These are phyloP conservation scores for Orbilia blumenaviensis DNA, from an alignment of 2,329 filamentous ascomycete genomes.

Conservation along the genomic window DNA sequence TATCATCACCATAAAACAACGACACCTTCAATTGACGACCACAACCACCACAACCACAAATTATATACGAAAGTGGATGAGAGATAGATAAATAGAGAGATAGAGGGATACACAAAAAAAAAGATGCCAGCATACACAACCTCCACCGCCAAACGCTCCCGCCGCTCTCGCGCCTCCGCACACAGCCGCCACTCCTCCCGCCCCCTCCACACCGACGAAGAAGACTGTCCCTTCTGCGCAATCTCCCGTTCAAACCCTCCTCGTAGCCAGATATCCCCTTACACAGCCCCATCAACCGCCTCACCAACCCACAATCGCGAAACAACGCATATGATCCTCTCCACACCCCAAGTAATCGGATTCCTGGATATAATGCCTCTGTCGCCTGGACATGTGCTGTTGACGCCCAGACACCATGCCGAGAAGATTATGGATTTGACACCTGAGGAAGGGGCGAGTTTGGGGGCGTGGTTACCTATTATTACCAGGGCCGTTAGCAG, in stretches of 20 bases:
- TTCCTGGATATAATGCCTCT: slow-evolving; percentile 95
- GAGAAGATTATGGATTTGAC: slow-evolving; percentile 79
- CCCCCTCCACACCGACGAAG: slow-evolving; percentile 60
- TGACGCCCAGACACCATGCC: slow-evolving; percentile 80
- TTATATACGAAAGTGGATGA: too few species aligned
- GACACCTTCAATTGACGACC: not conserved
- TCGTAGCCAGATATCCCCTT: slow-evolving; percentile 25
- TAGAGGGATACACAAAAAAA: not conserved
- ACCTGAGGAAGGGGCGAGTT: slow-evolving; percentile 70
- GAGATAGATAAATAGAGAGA: too few species aligned
- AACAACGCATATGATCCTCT: slow-evolving; percentile 74
- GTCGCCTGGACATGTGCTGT: slow-evolving; percentile 80
- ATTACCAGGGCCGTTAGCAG: slow-evolving; percentile 75
- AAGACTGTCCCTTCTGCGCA: slow-evolving; percentile 71
- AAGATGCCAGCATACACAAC: slow-evolving; percentile 36
- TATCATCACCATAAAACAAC: not conserved
- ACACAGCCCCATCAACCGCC: slow-evolving; percentile 34
- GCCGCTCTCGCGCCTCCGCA: slow-evolving; percentile 30
- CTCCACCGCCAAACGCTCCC: slow-evolving; percentile 39
- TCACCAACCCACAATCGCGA: slow-evolving; percentile 56
- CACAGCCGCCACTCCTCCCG: not conserved
- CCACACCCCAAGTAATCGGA: slow-evolving; percentile 78
- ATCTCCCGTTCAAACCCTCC: slow-evolving; percentile 65
- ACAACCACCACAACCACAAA: not conserved
- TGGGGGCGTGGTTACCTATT: slow-evolving; percentile 75